These are phyloP conservation scores for Coemansia nantahalensis DNA, from an alignment of 192 early-diverging fungal species.

Conservation along the genomic window DNA sequence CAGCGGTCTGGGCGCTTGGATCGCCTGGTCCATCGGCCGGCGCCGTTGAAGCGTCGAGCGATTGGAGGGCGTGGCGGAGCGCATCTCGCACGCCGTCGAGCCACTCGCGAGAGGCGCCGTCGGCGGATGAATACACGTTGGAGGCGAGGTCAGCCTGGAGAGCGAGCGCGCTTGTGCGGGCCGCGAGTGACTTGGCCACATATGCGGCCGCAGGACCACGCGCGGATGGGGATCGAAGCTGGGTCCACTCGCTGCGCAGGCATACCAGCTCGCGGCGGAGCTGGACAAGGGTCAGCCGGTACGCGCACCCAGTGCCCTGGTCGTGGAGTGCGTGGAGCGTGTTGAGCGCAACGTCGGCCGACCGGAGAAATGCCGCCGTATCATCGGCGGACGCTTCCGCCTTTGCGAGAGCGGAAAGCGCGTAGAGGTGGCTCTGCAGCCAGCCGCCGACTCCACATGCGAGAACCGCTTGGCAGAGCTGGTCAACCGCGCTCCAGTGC, in stretches of 20 bases:
- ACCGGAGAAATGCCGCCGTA: conserved; percentile 1
- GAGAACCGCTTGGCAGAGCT: conserved; percentile 22
- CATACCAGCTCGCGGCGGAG: conserved; percentile 24
- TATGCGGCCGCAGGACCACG: conserved; percentile 9
- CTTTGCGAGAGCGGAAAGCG: conserved; percentile 14
- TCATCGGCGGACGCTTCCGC: conserved; percentile 24
- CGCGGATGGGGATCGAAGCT: not conserved
- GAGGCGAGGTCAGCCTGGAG: conserved; percentile 14
- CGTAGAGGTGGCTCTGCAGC: conserved; percentile 18
- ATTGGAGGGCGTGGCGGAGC: no score
- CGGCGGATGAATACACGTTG: conserved; percentile 12
- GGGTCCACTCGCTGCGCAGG: conserved; percentile 15
- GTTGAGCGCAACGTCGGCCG: conserved; percentile 14
- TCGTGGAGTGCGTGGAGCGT: conserved; percentile 18
- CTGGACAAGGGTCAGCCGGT: conserved; percentile 36
- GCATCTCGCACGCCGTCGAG: conserved; percentile 7
- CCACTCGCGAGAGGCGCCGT: conserved; percentile 19
- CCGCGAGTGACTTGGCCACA: no score
- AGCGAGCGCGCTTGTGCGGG: no score
- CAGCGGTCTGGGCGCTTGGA: not conserved
- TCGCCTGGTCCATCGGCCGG: not conserved
- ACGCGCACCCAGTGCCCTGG: conserved; percentile 6
- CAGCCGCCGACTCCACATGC: conserved; percentile 8
- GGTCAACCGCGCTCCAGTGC: conserved; percentile 16
- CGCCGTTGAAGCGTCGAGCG: no score